Conservation (phyloP, 2,329 filamentous ascomycete genomes). For the Cordyceps sp. region DNA sequence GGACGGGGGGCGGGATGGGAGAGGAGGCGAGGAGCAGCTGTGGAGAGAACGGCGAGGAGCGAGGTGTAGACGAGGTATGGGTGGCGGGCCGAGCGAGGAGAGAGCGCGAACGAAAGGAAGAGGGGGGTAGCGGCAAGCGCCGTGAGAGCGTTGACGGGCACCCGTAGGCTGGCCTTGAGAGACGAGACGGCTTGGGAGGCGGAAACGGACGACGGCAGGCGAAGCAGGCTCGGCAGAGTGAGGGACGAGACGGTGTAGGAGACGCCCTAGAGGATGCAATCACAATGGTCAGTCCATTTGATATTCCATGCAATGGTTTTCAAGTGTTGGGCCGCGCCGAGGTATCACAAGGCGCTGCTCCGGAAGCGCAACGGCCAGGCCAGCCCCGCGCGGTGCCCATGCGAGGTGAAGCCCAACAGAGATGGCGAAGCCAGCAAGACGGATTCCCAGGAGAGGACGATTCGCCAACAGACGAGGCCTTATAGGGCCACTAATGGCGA, state of each 20-base stretch:
- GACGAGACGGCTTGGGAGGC: conserved; percentile 56
- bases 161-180: conserved; percentile 44
- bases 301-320: too few species aligned
- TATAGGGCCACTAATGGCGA: too few species aligned
- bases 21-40: conserved; percentile 31
- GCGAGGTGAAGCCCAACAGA: too few species aligned
- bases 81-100: conserved; percentile 59
- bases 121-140: conserved; percentile 55
- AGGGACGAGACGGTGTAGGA: conserved; percentile 71
- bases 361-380: too few species aligned
- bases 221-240: conserved; percentile 64
- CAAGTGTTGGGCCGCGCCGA: too few species aligned
- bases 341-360: too few species aligned
- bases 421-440: too few species aligned
- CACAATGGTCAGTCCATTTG: too few species aligned
- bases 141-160: conserved; percentile 51
- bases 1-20: conserved; percentile 16
- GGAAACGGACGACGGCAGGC: conserved; percentile 57
- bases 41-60: conserved; percentile 47
- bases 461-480: too few species aligned
- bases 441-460: too few species aligned
- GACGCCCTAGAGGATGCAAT: conserved; percentile 45
- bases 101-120: conserved; percentile 60
- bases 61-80: conserved; percentile 84
- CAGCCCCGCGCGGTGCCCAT: too few species aligned